phyloP scores from a whole-genome alignment of 441 rosid genomes.

The Euphorbia schlechtendalii region DNA sequence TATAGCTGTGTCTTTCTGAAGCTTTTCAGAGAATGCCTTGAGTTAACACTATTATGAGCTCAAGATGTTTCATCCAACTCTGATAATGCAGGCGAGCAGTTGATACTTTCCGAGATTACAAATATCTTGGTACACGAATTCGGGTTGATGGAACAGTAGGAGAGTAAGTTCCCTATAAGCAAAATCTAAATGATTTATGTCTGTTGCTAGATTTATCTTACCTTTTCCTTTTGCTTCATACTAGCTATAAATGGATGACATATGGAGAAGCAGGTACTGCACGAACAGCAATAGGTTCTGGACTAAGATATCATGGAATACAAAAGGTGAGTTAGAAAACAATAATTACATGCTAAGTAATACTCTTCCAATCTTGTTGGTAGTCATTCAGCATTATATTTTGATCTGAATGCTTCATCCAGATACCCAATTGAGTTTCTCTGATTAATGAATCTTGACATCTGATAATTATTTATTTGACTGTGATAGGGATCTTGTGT shows the following conservation, averaged over 20 bases:
- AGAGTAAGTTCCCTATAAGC: constrained; percentile 52
- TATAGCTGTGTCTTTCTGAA: constrained; percentile 8
- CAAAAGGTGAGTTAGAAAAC: constrained; percentile 37
- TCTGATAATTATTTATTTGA: constrained; percentile 19
- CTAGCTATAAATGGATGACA: constrained; percentile 96
- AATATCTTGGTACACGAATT: constrained; percentile 81
- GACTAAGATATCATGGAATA: constrained; percentile 65
- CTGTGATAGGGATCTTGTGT: constrained; percentile 63
- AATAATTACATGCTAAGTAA: not conserved
- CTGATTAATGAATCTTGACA: constrained; percentile 8
- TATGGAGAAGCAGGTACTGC: constrained; percentile 93
- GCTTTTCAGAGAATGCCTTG: not conserved
- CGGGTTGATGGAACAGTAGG: constrained; percentile 94
- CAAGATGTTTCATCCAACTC: constrained; percentile 15
- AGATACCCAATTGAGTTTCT: constrained; percentile 1
- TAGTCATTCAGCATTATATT: constrained; percentile 4
- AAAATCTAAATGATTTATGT: constrained; percentile 4
- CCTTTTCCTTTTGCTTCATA: constrained; percentile 9
- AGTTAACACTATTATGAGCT: constrained; percentile 1
- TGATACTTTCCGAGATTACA: constrained; percentile 74
- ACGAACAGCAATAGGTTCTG: constrained; percentile 83
- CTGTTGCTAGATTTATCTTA: constrained; percentile 13
- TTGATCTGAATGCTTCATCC: not conserved
- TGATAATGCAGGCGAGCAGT: constrained; percentile 55
- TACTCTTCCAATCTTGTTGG: constrained; percentile 8